Conservation (phyloP, 108 stramenopile species). For the Halocafeteria seosinensis region DNA sequence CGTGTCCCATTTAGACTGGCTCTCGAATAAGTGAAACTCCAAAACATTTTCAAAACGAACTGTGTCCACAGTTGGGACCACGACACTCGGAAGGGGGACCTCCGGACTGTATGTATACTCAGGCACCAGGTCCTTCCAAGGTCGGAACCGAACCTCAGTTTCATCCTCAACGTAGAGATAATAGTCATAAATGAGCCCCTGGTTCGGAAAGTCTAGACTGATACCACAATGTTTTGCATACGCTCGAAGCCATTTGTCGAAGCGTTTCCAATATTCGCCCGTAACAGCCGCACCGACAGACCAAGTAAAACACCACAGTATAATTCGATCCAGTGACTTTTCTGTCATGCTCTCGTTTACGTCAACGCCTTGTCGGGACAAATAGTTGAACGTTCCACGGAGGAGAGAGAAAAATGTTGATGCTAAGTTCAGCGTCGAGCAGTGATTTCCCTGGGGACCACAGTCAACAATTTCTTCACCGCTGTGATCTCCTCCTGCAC, state of each 20-base stretch:
- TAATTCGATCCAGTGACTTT: slow-evolving; percentile 1
- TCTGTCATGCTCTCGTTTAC: background rate
- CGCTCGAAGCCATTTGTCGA: slow-evolving; percentile 1
- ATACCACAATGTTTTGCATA: slow-evolving; percentile 13
- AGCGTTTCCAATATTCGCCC: background rate
- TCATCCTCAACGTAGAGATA: slow-evolving; percentile 15
- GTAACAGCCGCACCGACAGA: background rate
- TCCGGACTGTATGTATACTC: slow-evolving; percentile 30
- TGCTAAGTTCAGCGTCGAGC: background rate
- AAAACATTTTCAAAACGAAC: slow-evolving; percentile 38
- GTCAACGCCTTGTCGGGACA: background rate
- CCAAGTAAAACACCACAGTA: background rate
- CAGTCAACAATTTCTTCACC: too few relatives aligned
- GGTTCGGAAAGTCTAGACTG: slow-evolving; percentile 15
- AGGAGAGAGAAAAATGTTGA: background rate
- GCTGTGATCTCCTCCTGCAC: background rate
- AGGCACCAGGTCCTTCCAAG: slow-evolving; percentile 37
- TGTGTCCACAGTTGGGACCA: slow-evolving; percentile 40
- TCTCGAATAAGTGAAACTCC: background rate
- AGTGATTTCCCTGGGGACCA: background rate
- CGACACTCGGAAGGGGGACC: slow-evolving; percentile 25
- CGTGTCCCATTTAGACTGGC: too few relatives aligned
- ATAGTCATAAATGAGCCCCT: slow-evolving; percentile 31
- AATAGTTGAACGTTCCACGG: background rate
- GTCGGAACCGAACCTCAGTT: slow-evolving; percentile 13